These are phyloP conservation scores for Cladosporium sp. DNA, from an alignment of 2,329 filamentous ascomycete species.

Conservation along the genomic window DNA sequence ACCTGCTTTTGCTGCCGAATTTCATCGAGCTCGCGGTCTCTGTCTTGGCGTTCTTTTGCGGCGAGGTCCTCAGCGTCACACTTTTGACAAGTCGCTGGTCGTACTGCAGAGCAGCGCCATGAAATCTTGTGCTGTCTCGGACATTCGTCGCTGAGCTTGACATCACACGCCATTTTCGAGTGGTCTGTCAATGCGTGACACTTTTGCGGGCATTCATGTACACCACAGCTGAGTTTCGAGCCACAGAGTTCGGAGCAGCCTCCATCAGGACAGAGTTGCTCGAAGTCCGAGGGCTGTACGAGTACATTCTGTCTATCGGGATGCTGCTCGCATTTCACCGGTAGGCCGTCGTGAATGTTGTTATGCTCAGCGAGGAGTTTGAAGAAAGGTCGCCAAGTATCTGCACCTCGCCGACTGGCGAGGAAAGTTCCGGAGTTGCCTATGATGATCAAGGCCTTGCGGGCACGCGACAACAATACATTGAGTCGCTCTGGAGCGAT, in stretches of 20 bases:
- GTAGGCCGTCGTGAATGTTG: slow-evolving; percentile 55
- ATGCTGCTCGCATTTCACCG: slow-evolving; percentile 62
- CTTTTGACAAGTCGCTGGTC: slow-evolving; percentile 45
- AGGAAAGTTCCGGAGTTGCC: slow-evolving; percentile 54
- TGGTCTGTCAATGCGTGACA: slow-evolving; percentile 67
- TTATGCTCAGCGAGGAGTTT: slow-evolving; percentile 26
- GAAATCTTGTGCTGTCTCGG: slow-evolving; percentile 51
- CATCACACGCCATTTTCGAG: slow-evolving; percentile 52
- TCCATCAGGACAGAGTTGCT: slow-evolving; percentile 64
- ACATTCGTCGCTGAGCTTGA: slow-evolving; percentile 52
- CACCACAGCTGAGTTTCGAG: slow-evolving; percentile 54
- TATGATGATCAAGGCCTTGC: slow-evolving; percentile 71
- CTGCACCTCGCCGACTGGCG: slow-evolving; percentile 21
- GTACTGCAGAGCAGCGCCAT: slow-evolving; percentile 48
- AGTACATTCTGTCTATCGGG: slow-evolving; percentile 52
- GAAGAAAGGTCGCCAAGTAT: slow-evolving; percentile 26
- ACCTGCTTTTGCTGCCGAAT: slow-evolving; percentile 48
- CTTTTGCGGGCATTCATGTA: slow-evolving; percentile 58
- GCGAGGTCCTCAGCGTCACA: slow-evolving; percentile 56
- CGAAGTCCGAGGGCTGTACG: slow-evolving; percentile 57
- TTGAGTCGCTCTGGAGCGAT: slow-evolving; percentile 67
- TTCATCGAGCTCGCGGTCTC: slow-evolving; percentile 54
- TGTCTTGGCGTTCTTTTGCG: slow-evolving; percentile 44
- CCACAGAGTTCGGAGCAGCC: slow-evolving; percentile 64
- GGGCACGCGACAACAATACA: slow-evolving; percentile 65